Conservation (phyloP, 164 flowering plant genomes). For the Buxus sempervirens region DNA sequence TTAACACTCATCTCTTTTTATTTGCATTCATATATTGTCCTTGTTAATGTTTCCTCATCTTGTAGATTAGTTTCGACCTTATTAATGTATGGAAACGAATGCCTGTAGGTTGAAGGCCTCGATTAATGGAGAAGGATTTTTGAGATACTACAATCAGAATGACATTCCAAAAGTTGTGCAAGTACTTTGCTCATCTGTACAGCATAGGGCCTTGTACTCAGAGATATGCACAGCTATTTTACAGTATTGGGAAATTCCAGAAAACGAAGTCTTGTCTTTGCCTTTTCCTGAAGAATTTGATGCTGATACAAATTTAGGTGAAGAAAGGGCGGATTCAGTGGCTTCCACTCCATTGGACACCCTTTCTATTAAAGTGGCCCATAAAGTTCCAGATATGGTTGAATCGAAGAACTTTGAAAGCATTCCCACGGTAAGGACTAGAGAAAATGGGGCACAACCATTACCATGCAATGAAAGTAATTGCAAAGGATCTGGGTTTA, state of each 20-base stretch:
- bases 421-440: conserved; percentile 20
- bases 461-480: conserved; percentile 13
- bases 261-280: conserved; percentile 18
- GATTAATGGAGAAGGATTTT: conserved; percentile 24
- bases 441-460: conserved; percentile 19
- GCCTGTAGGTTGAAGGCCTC: conserved; percentile 61
- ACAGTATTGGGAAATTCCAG: conserved; percentile 64
- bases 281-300: conserved; percentile 21
- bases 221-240: conserved; percentile 60
- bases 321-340: conserved; percentile 22
- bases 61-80: not conserved
- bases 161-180: conserved; percentile 63
- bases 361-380: conserved; percentile 17
- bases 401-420: conserved; percentile 23
- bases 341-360: conserved; percentile 6
- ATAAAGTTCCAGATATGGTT: conserved; percentile 2
- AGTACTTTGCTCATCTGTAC: conserved; percentile 44
- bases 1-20: not conserved
- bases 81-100: conserved; percentile 8
- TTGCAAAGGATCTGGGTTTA: conserved; percentile 11
- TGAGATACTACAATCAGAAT: conserved; percentile 60
- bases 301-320: conserved; percentile 5
- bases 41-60: not conserved
- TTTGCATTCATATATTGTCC: not conserved
- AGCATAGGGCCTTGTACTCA: conserved; percentile 41